These are phyloP conservation scores for Neurospora hispaniola DNA, from an alignment of 495 filamentous ascomycete species.

Conservation along the genomic window DNA sequence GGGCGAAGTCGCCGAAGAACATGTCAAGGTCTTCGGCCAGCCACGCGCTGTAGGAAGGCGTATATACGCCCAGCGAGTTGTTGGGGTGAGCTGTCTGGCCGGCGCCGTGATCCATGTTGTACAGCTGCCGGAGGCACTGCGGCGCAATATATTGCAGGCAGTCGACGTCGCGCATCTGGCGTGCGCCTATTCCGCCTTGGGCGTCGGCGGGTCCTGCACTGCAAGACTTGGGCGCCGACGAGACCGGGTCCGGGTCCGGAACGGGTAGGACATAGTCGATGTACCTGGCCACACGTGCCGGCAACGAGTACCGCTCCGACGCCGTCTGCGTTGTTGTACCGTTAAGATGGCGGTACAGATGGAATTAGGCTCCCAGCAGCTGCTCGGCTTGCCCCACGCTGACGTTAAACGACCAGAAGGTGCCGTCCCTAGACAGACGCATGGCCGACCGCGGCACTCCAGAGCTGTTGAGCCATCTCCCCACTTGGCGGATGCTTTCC, in stretches of 20 bases:
- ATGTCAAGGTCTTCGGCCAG: constrained; percentile 40
- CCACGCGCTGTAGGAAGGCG: constrained; percentile 9
- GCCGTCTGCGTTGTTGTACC: neutral
- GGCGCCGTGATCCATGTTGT: constrained; percentile 32
- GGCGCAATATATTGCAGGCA: constrained; percentile 49
- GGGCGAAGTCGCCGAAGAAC: constrained; percentile 43
- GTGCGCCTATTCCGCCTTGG: neutral
- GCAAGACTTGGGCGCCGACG: neutral
- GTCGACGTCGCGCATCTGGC: neutral
- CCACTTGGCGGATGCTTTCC: constrained; percentile 8
- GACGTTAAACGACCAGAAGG: neutral
- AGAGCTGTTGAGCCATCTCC: constrained; percentile 34
- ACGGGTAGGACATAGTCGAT: neutral
- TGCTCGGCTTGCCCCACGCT: neutral
- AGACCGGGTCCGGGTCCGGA: neutral
- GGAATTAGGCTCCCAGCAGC: neutral
- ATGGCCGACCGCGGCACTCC: constrained; percentile 28
- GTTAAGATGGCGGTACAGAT: neutral
- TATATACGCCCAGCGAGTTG: constrained; percentile 18
- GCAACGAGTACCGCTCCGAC: neutral
- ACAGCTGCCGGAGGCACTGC: constrained; percentile 46
- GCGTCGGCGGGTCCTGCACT: constrained; percentile 1
- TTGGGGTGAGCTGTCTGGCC: constrained; percentile 5
- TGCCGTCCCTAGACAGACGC: neutral
- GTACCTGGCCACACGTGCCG: neutral